These are phyloP conservation scores for Rhazya stricta DNA, from an alignment of 257 asterid genomes.

Conservation along the genomic window DNA sequence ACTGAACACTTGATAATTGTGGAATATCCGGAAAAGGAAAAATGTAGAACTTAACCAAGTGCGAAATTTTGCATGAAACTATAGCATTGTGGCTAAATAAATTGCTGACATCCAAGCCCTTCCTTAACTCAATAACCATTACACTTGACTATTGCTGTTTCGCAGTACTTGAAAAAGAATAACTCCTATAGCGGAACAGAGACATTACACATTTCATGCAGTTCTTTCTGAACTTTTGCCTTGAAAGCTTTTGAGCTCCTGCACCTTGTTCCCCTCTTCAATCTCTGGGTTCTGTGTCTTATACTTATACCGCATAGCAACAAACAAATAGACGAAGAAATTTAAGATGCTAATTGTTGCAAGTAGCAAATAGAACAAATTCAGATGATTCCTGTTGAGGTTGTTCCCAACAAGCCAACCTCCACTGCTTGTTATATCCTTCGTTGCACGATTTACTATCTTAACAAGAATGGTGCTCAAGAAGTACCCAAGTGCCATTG, in stretches of 20 bases:
- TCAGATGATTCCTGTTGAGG: slow-evolving; percentile 54
- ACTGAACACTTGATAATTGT: no score
- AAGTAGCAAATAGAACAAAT: slow-evolving; percentile 62
- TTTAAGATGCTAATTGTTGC: slow-evolving; percentile 40
- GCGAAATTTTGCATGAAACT: background rate
- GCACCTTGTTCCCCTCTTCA: background rate
- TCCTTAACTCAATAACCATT: no score
- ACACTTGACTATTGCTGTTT: background rate
- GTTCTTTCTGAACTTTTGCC: background rate
- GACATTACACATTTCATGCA: background rate
- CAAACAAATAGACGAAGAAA: slow-evolving; percentile 49
- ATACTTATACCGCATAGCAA: slow-evolving; percentile 60
- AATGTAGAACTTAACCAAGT: no score
- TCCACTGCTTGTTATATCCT: slow-evolving; percentile 38
- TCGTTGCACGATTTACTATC: slow-evolving; percentile 51
- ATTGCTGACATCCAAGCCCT: no score
- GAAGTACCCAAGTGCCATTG: slow-evolving; percentile 69
- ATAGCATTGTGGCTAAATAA: no score
- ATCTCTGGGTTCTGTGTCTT: slow-evolving; percentile 30
- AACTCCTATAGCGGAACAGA: background rate
- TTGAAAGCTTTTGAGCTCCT: slow-evolving; percentile 20
- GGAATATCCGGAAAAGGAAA: no score
- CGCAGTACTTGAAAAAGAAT: background rate
- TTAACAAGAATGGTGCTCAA: slow-evolving; percentile 63
- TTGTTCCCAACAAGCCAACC: slow-evolving; percentile 79